phyloP scores from a whole-genome alignment of 371 early-diverging fungal species.

The Mortierella sp. region DNA sequence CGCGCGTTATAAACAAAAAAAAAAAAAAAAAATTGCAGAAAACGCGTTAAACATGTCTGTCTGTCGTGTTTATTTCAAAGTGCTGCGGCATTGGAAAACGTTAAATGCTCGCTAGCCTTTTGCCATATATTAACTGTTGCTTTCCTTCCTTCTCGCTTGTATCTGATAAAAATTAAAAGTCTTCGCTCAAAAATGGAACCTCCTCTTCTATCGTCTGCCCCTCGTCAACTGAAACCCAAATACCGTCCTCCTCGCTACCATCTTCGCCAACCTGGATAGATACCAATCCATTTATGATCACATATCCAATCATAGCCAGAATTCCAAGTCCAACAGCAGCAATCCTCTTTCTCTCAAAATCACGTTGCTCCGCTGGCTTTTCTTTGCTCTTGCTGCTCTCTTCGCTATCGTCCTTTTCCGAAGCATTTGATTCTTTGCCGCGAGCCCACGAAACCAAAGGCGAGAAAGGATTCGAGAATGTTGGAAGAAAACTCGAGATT shows the following conservation, averaged over 20 bases:
- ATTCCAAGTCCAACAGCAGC: constrained; percentile 69
- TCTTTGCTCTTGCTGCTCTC: constrained; percentile 17
- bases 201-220: neutral
- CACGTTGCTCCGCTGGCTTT: constrained; percentile 63
- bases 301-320: constrained; percentile 63
- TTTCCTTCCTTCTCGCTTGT: neutral
- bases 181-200: neutral
- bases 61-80: too few species aligned
- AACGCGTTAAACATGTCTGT: too few species aligned
- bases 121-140: too few species aligned
- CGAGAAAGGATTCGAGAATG: constrained; percentile 6
- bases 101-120: too few species aligned
- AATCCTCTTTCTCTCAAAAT: constrained; percentile 70
- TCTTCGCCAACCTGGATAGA: constrained; percentile 58
- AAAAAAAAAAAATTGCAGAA: too few species aligned
- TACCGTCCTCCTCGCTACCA: constrained; percentile 34
- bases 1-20: too few species aligned
- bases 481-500: neutral
- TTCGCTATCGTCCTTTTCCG: neutral
- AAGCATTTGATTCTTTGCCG: neutral
- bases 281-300: constrained; percentile 67
- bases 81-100: too few species aligned
- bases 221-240: neutral
- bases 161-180: neutral
- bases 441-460: neutral